Conservation (phyloP, 805 yeast species). For the Yamadazyma olivae region DNA sequence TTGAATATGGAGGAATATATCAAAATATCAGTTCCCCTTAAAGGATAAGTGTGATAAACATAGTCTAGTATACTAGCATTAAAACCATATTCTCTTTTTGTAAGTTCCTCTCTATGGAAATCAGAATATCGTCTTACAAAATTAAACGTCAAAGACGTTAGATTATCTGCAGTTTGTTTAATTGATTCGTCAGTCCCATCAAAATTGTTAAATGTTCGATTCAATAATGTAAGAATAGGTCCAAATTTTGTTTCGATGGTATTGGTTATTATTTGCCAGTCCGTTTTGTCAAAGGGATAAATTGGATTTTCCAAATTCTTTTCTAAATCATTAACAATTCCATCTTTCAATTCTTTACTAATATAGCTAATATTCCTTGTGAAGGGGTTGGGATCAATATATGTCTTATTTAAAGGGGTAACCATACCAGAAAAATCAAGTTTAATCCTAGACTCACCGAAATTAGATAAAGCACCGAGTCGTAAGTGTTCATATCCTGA, state of each 20-base stretch:
- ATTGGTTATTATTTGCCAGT: conserved; percentile 56
- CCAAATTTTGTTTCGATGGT: conserved; percentile 51
- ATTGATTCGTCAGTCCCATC: background rate
- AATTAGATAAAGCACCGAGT: conserved; percentile 47
- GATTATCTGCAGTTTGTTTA: conserved; percentile 25
- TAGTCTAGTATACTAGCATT: conserved; percentile 44
- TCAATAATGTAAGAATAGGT: conserved; percentile 43
- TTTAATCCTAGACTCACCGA: conserved; percentile 46
- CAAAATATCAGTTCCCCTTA: conserved; percentile 40
- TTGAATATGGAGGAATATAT: conserved; percentile 47
- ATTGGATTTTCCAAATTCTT: conserved; percentile 22
- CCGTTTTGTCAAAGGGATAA: conserved; percentile 27
- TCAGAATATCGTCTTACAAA: conserved; percentile 44
- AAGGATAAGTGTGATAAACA: conserved; percentile 37
- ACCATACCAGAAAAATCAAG: conserved; percentile 52
- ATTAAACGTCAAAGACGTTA: conserved; percentile 41
- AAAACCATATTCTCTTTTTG: conserved; percentile 22
- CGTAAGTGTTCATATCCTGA: conserved; percentile 4
- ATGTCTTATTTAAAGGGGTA: conserved; percentile 52
- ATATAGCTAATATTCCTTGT: conserved; percentile 31
- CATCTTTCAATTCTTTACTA: conserved; percentile 18
- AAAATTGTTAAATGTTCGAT: conserved; percentile 26
- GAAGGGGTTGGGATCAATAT: conserved; percentile 48
- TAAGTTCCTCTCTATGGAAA: conserved; percentile 12
- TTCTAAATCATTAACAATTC: conserved; percentile 35